Base-by-base conservation (phyloP, 768 basidiomycete species). In the Sporobolomyces roseus region DNA sequence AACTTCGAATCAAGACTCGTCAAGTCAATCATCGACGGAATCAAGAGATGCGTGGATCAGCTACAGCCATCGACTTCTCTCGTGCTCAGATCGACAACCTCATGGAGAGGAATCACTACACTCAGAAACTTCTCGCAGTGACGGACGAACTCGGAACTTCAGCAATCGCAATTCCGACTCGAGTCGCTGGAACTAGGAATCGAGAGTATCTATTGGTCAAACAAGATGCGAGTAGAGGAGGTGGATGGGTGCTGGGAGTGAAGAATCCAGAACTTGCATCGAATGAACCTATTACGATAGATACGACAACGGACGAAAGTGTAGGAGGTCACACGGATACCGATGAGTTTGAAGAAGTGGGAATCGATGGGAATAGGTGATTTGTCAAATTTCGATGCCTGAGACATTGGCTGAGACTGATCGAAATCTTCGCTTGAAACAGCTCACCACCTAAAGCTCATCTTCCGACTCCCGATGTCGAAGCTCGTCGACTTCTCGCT, bases 191-290 rank as follows among this genome's bases (percentile, higher is more conserved):
- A 73, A 93, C 98, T 79, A 82, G 93, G 69, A 97, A 98, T 76
- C 87, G 86, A 77, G 87, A 96, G 78, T 99, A 99, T 78, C 82
- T 97, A n/a, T 82, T 99, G 66, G 83, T 98, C 66, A 94, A 94
- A 81, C 94, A 96, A 74, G 87, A 91, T 70, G 87, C 88, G 38
- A 85, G 80, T 21, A 75, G 78, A 55, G 86, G 84, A 27, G 93
- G 93, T 3, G 96, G 96, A 1, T 99, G 96, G 94, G 86, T 93
- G 46, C 81, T 99, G 23, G 94, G 94, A 5, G 87, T 97, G 23
- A 90, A 89, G 10, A 83, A 82, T 65, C 68, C 55, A 2, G 54
- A 63, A 52, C 25, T 29, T 38, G 29, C 21, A 16, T 83, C 85
- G 55, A 91, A 19, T 21, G 66, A 90, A 72, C 93, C 93, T 8